These are phyloP conservation scores for Mollisia scopiformis DNA, from an alignment of 2,329 filamentous ascomycete species.

Conservation along the genomic window DNA sequence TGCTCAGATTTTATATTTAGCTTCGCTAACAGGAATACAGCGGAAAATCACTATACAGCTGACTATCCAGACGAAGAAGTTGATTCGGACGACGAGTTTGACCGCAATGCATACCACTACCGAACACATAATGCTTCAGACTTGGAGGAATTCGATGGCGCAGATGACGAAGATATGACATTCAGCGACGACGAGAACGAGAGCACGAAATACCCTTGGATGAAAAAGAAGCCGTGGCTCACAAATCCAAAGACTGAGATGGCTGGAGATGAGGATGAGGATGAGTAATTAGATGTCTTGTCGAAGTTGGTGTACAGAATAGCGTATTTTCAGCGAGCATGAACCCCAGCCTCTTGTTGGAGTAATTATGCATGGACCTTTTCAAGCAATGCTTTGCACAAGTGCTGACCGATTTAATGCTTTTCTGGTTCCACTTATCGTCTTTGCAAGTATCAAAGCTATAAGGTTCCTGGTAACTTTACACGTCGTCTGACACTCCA, in stretches of 20 bases:
- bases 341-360: neutral
- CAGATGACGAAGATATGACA: conserved; percentile 27
- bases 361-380: neutral
- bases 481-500: no score
- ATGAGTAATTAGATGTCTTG: neutral
- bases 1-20: neutral
- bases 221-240: conserved; percentile 20
- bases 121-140: conserved; percentile 42
- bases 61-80: conserved; percentile 84
- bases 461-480: no score
- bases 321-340: neutral
- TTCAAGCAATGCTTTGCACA: neutral
- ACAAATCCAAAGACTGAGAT: neutral
- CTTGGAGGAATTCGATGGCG: conserved; percentile 33
- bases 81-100: conserved; percentile 69
- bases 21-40: conserved; percentile 44
- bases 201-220: conserved; percentile 33
- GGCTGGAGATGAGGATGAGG: conserved; percentile 10
- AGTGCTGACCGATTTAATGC: neutral
- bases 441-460: no score
- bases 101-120: conserved; percentile 57
- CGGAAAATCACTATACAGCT: conserved; percentile 77
- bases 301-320: neutral
- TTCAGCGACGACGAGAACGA: conserved; percentile 33
- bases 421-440: no score